Evolutionary conservation across 75 land plant genomes (phyloP), one percentile per base, ranked within the genome.

Genomic region (Ceratopteris richardii): DNA sequence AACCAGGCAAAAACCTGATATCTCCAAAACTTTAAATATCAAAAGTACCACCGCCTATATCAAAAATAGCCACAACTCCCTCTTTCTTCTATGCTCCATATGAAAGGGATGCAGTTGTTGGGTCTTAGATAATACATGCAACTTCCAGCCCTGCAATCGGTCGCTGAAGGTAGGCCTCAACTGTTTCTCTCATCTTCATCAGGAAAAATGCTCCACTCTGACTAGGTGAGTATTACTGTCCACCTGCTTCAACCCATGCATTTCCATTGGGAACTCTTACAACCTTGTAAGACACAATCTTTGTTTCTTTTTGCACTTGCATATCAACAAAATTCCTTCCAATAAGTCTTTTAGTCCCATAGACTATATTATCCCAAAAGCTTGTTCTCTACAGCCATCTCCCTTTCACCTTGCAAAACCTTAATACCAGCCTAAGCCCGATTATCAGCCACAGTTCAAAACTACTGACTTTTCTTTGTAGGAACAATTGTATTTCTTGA

Each of bases 41-140:
- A 72, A 86, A 85, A 40, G 88, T 85, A 37, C 88, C 88, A 59
- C 88, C 88, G 20, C 88, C 88, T 57, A 85, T 82, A 74, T 86
- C 87, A 56, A 83, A 86, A 23, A 86, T 87, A 42, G n/a, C n/a
- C n/a, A n/a, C n/a, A n/a, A n/a, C n/a, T n/a, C n/a, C n/a, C n/a
- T n/a, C n/a, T n/a, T n/a, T 79, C 78, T 52, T n/a, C n/a, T n/a
- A n/a, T n/a, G n/a, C n/a, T n/a, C n/a, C n/a, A n/a, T n/a, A n/a
- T n/a, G n/a, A n/a, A 44, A 86, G 85, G 27, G 87, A 81, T 39
- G 87, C 87, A 26, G 87, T 85, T 33, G 87, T 84, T 21, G 87
- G 85, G 63, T 82, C 85, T 56, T 82, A 79, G 51, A 82, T 82
- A 28, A 82, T 82, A 64, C 85, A 74, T 26, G 73, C 70, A 7